Conservation (phyloP, 352 stramenopile species). For the Globisporangium okanoganense region DNA sequence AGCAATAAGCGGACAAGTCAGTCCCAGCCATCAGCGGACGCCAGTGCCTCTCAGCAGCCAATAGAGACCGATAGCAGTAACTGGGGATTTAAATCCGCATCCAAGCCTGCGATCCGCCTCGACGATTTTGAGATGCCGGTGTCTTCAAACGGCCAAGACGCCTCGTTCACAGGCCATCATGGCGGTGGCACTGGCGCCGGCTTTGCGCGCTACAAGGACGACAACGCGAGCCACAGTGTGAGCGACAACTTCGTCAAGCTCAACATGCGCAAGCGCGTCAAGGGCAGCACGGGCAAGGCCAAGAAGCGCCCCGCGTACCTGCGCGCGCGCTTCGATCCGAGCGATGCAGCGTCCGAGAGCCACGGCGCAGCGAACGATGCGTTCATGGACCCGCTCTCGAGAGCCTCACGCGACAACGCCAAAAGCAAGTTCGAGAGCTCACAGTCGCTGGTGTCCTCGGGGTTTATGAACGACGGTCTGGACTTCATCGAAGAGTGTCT, state of each 20-base stretch:
- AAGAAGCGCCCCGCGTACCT: constrained; percentile 72
- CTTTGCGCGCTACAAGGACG: constrained; percentile 62
- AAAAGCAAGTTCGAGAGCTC: constrained; percentile 24
- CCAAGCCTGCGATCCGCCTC: constrained; percentile 19
- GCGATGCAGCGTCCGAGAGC: background rate
- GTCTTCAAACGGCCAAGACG: background rate
- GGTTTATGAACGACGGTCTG: constrained; percentile 48
- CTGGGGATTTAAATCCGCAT: constrained; percentile 34
- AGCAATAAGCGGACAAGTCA: background rate
- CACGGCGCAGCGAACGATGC: constrained; percentile 1
- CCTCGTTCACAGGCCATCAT: background rate
- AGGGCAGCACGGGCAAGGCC: constrained; percentile 57
- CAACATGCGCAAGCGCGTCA: constrained; percentile 76
- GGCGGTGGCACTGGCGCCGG: constrained; percentile 7
- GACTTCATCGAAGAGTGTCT: constrained; percentile 83
- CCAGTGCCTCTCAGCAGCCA: background rate
- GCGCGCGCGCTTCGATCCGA: constrained; percentile 23
- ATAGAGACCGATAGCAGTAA: background rate
- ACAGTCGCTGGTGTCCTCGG: constrained; percentile 11
- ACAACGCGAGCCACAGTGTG: constrained; percentile 40
- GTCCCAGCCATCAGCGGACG: background rate
- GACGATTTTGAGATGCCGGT: constrained; percentile 35
- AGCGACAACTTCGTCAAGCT: constrained; percentile 81
- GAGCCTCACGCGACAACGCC: constrained; percentile 10
- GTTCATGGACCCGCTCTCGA: constrained; percentile 17